phyloP scores from a whole-genome alignment of 352 stramenopile species.

The Phytopythium boreale region DNA sequence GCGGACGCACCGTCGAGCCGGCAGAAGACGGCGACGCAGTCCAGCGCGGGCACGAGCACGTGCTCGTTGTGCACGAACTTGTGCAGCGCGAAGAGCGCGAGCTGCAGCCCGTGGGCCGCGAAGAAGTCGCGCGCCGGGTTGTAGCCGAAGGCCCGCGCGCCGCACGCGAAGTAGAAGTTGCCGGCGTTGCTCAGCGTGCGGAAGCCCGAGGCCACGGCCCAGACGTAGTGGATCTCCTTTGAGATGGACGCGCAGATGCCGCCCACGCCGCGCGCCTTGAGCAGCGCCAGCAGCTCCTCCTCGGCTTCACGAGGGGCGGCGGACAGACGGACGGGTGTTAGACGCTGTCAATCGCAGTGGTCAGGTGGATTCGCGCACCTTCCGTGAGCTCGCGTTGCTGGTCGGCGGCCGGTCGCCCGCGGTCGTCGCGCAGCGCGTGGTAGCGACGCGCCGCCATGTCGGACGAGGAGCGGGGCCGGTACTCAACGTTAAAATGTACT shows the following conservation, averaged over 20 bases:
- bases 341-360: too few relatives aligned
- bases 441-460: conserved; percentile 25
- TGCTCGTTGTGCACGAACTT: conserved; percentile 77
- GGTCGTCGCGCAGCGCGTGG: conserved; percentile 19
- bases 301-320: conserved; percentile 38
- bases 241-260: conserved; percentile 72
- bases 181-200: conserved; percentile 60
- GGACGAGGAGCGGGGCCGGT: background rate
- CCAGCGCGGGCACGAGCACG: conserved; percentile 60
- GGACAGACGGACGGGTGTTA: too few relatives aligned
- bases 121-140: conserved; percentile 71
- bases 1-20: conserved; percentile 55
- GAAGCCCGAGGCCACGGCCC: conserved; percentile 67
- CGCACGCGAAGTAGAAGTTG: conserved; percentile 80
- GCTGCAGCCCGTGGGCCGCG: conserved; percentile 52
- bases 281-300: conserved; percentile 56
- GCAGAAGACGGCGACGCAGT: conserved; percentile 65
- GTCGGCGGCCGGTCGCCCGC: conserved; percentile 3
- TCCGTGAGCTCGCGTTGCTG: conserved; percentile 28
- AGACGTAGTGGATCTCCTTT: conserved; percentile 76
- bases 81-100: conserved; percentile 63
- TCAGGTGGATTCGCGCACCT: conserved; percentile 22
- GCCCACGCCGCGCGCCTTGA: conserved; percentile 57
- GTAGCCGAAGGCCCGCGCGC: conserved; percentile 56
- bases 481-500: too few relatives aligned